Percentiles rank a stretch among this genome's conserved stretches.
Conservation (phyloP, 1,284 basidiomycete genomes). For the Pseudozyma pruni region DNA sequence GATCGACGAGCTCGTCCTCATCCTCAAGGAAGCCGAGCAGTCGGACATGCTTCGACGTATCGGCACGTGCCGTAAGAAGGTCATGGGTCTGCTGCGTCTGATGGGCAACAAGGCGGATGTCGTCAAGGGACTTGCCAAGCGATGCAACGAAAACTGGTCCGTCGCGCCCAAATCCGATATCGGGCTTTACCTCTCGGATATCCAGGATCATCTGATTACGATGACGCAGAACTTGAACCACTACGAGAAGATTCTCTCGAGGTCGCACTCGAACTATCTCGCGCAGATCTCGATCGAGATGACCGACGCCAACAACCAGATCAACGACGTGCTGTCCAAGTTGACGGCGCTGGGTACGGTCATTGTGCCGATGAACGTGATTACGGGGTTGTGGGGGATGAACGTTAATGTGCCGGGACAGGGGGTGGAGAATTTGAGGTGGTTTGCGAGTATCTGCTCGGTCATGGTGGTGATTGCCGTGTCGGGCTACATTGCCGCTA, state of each 20-base stretch:
- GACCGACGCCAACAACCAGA: constrained; percentile 97
- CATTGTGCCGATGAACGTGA: constrained; percentile 75
- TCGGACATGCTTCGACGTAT: constrained; percentile 85
- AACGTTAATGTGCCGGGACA: constrained; percentile 67
- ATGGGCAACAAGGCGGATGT: constrained; percentile 99
- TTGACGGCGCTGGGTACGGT: constrained; percentile 97
- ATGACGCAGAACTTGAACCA: constrained; percentile 88
- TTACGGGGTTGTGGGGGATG: constrained; percentile 68
- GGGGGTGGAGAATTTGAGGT: constrained; percentile 56
- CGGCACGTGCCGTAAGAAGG: constrained; percentile 98
- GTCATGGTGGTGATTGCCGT: constrained; percentile 65
- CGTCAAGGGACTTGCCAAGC: constrained; percentile 96
- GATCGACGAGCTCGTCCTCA: constrained; percentile 96
- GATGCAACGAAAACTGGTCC: constrained; percentile 97
- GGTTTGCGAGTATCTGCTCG: constrained; percentile 64
- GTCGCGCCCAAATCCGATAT: constrained; percentile 98
- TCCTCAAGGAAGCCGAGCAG: constrained; percentile 86
- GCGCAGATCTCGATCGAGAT: constrained; percentile 67
- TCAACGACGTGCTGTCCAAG: constrained; percentile 99
- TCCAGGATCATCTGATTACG: constrained; percentile 94
- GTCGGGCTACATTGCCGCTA: constrained; percentile 63
- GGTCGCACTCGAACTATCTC: constrained; percentile 92
- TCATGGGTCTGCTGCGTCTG: constrained; percentile 91
- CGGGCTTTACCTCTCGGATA: constrained; percentile 90
- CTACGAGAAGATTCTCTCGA: constrained; percentile 85